Evolutionary conservation across 148 eudicot genomes (phyloP).

Genomic region (Persicaria tinctoria): DNA sequence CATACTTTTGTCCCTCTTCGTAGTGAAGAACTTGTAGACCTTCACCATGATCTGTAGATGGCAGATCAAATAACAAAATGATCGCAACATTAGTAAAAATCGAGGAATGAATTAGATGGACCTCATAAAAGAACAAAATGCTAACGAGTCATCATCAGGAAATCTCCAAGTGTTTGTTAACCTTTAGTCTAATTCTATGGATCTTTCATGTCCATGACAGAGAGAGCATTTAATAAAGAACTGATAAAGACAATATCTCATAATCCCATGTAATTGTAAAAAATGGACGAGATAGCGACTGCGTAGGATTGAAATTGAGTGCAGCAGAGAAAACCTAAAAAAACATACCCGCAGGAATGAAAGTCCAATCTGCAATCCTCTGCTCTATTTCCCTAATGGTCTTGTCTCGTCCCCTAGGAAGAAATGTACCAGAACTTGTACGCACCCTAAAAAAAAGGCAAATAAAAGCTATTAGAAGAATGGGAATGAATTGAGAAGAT

Average conservation of each 20-base stretch:
- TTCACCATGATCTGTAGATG: constrained; percentile 75
- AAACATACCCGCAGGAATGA: constrained; percentile 76
- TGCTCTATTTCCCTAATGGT: constrained; percentile 60
- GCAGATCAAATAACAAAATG: constrained; percentile 3
- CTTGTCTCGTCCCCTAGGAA: constrained; percentile 75
- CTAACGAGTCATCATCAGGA: not conserved
- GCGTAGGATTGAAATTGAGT: not conserved
- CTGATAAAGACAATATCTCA: not conserved
- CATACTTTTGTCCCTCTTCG: constrained; percentile 88
- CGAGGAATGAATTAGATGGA: not conserved
- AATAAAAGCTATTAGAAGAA: not conserved
- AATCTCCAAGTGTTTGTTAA: not conserved
- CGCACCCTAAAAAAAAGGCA: constrained; percentile 53
- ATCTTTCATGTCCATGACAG: not conserved
- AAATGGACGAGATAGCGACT: not conserved
- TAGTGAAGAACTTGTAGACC: constrained; percentile 95
- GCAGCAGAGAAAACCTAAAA: not conserved
- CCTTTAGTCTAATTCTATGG: not conserved
- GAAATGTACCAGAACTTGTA: constrained; percentile 90
- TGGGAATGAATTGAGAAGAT: constrained; percentile 3
- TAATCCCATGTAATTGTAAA: not conserved
- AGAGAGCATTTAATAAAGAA: not conserved
- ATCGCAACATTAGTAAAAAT: not conserved
- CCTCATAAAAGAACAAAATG: not conserved
- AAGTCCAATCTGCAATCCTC: constrained; percentile 88